A percentile compares a stretch with the other conserved stretches of the same genome.
Conservation (phyloP, 78 protist genomes). For the Dictyostelium citrinum region DNA sequence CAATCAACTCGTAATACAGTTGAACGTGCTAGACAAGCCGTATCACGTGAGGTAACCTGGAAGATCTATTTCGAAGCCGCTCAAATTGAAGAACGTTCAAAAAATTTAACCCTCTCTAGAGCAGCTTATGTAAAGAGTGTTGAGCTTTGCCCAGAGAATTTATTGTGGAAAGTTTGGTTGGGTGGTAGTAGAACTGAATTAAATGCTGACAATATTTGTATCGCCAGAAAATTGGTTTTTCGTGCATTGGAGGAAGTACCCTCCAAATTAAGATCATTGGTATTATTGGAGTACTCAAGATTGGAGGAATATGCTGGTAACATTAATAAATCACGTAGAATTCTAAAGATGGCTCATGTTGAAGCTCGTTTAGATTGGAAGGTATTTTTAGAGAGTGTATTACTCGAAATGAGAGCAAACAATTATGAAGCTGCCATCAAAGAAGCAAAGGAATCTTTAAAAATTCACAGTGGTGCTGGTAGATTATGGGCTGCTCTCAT, state of each 20-base stretch:
- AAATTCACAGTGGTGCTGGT: constrained; percentile 90
- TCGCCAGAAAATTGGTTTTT: constrained; percentile 81
- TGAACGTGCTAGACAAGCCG: constrained; percentile 71
- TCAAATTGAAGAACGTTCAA: constrained; percentile 91
- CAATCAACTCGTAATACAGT: constrained; percentile 57
- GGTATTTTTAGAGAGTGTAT: constrained; percentile 86
- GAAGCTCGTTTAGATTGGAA: constrained; percentile 88
- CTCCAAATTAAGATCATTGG: constrained; percentile 83
- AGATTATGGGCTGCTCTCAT: constrained; percentile 95
- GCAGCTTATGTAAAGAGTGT: constrained; percentile 83
- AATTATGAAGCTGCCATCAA: constrained; percentile 70
- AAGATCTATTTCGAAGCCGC: constrained; percentile 94
- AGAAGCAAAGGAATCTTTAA: constrained; percentile 83
- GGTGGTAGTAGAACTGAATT: constrained; percentile 83
- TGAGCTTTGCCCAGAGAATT: constrained; percentile 85
- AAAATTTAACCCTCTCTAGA: constrained; percentile 55
- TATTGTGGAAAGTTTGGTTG: constrained; percentile 93
- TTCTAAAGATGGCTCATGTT: constrained; percentile 67
- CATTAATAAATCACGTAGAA: constrained; percentile 69
- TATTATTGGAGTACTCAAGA: constrained; percentile 88
- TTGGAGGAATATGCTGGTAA: constrained; percentile 88
- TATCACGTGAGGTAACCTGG: constrained; percentile 93
- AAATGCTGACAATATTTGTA: constrained; percentile 23
- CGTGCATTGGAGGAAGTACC: constrained; percentile 90
- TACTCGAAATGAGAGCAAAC: constrained; percentile 90